Conservation (phyloP, 2,329 filamentous ascomycete species). For the Ceratocystis colombiana region DNA sequence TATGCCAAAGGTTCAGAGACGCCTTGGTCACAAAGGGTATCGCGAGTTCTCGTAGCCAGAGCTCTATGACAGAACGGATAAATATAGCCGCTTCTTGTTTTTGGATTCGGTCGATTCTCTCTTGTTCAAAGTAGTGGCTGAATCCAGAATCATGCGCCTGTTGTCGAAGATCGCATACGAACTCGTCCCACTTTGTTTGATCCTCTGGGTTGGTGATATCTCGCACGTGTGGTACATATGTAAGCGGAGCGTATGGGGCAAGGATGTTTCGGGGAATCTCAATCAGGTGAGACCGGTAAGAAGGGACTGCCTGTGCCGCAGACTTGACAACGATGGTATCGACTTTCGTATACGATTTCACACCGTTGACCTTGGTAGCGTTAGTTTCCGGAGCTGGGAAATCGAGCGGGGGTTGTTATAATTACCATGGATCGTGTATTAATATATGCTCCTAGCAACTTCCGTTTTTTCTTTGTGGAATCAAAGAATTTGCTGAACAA, state of each 20-base stretch:
- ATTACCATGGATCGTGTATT: slow-evolving; percentile 8
- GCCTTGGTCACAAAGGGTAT: slow-evolving; percentile 18
- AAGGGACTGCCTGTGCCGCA: slow-evolving; percentile 44
- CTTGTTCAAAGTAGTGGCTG: slow-evolving; percentile 20
- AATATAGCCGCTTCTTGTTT: slow-evolving; percentile 21
- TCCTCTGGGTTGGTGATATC: slow-evolving; percentile 48
- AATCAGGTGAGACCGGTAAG: slow-evolving; percentile 50
- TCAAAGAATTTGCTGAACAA: slow-evolving; percentile 1
- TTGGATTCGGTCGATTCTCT: slow-evolving; percentile 21
- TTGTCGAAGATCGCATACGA: slow-evolving; percentile 21
- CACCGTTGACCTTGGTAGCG: slow-evolving; percentile 13
- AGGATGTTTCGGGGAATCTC: slow-evolving; percentile 51
- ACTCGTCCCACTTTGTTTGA: slow-evolving; percentile 18
- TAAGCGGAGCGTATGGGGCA: slow-evolving; percentile 50
- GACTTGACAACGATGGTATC: slow-evolving; percentile 41
- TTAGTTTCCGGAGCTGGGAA: background rate
- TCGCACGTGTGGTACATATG: slow-evolving; percentile 49
- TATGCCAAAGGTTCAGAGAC: slow-evolving; percentile 15
- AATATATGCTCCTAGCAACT: background rate
- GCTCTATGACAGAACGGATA: slow-evolving; percentile 30
- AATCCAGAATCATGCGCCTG: slow-evolving; percentile 22
- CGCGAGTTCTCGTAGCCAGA: slow-evolving; percentile 49
- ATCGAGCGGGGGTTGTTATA: too few relatives aligned
- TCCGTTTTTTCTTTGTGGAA: background rate
- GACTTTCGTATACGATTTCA: background rate